These are phyloP conservation scores for Pseudogymnoascus sp. DNA, from an alignment of 2,329 filamentous ascomycete species.

Conservation along the genomic window DNA sequence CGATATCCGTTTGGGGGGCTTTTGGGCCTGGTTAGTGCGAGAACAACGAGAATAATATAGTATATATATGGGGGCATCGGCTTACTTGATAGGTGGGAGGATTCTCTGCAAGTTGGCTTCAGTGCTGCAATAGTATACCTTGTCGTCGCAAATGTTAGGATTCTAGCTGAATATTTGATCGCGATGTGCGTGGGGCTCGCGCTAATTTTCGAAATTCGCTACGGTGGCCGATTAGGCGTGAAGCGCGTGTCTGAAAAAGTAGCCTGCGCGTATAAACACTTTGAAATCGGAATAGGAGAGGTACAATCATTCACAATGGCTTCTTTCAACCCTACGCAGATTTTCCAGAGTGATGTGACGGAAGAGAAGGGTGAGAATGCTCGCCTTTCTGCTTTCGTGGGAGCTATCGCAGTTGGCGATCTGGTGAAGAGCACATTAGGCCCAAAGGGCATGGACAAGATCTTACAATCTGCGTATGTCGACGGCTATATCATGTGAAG, in stretches of 20 bases:
- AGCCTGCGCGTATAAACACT: constrained; percentile 7
- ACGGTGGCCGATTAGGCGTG: constrained; percentile 8
- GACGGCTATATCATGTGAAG: constrained; percentile 14
- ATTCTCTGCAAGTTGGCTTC: constrained; percentile 2
- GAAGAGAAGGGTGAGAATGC: constrained; percentile 99
- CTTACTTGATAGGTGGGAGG: background rate
- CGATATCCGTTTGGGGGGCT: constrained; percentile 1
- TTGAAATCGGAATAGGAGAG: constrained; percentile 4
- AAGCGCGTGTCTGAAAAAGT: constrained; percentile 9
- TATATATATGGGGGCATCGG: constrained; percentile 5
- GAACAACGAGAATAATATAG: background rate
- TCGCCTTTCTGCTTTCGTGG: constrained; percentile 94
- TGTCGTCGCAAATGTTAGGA: constrained; percentile 8
- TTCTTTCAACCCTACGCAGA: constrained; percentile 84
- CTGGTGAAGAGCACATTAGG: constrained; percentile 95
- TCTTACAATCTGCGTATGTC: constrained; percentile 83
- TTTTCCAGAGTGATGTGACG: constrained; percentile 93
- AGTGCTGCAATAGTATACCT: constrained; percentile 8
- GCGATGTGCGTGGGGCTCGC: constrained; percentile 9
- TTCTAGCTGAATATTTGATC: constrained; percentile 9
- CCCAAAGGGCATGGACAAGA: constrained; percentile 99
- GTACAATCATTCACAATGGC: constrained; percentile 22
- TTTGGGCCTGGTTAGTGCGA: background rate
- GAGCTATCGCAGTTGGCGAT: constrained; percentile 94
- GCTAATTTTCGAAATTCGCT: constrained; percentile 9